Conservation (phyloP, 2,329 filamentous ascomycete species). For the Phialophora verrucosa region DNA sequence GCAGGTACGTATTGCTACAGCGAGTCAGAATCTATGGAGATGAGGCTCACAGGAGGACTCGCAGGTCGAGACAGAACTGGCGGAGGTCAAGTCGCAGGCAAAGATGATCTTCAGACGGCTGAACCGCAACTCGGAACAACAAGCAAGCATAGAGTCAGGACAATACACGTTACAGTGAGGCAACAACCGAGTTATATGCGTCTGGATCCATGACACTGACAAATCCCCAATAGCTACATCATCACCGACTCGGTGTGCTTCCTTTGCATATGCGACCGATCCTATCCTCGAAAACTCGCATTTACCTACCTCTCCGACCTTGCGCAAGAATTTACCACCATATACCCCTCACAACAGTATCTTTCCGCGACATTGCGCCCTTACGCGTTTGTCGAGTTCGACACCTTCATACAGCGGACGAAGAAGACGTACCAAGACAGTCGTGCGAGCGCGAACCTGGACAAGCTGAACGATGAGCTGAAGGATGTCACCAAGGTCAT, state of each 20-base stretch:
- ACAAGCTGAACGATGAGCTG: constrained; percentile 94
- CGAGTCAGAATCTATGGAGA: background rate
- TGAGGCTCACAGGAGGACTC: background rate
- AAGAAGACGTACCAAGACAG: constrained; percentile 94
- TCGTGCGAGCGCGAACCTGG: constrained; percentile 87
- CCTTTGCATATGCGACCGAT: constrained; percentile 88
- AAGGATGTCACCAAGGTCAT: constrained; percentile 98
- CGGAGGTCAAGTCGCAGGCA: constrained; percentile 87
- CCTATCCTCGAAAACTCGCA: constrained; percentile 96
- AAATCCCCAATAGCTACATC: constrained; percentile 68
- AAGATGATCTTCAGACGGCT: constrained; percentile 89
- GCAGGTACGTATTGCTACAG: constrained; percentile 57
- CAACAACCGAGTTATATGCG: constrained; percentile 11
- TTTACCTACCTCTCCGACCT: constrained; percentile 98
- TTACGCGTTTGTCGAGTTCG: constrained; percentile 97
- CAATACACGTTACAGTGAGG: constrained; percentile 83
- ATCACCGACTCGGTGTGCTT: constrained; percentile 85
- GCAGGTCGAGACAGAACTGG: constrained; percentile 73
- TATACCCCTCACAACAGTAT: constrained; percentile 76
- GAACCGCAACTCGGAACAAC: constrained; percentile 84
- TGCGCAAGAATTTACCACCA: constrained; percentile 84
- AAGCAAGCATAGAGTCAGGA: constrained; percentile 89
- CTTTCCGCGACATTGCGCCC: constrained; percentile 77
- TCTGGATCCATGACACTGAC: constrained; percentile 3
- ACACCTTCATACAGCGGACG: constrained; percentile 92